Evolutionary conservation across 1,139 yeast species (phyloP).

Genomic region (Zygotorulaspora mrakii): DNA sequence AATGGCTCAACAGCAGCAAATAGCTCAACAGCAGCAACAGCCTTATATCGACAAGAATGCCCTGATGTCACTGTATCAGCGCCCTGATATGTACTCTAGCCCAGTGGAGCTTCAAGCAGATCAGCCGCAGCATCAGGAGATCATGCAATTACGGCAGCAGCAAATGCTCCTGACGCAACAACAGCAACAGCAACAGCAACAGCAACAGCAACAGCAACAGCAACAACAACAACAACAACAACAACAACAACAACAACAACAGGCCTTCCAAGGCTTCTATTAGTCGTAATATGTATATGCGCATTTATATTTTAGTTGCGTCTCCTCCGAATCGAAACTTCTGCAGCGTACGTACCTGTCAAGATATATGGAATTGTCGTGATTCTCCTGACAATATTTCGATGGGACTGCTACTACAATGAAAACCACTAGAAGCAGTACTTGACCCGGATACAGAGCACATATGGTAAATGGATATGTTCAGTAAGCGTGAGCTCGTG

Average conservation of each 20-base stretch:
- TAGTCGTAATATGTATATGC: conserved; percentile 5
- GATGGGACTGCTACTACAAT: too few relatives aligned
- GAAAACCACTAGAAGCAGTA: too few relatives aligned
- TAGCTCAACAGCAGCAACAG: conserved; percentile 16
- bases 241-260: conserved; percentile 14
- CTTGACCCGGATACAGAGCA: too few relatives aligned
- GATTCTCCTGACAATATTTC: too few relatives aligned
- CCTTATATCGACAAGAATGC: conserved; percentile 26
- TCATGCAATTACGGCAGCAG: conserved; percentile 32
- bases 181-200: conserved; percentile 19
- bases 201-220: conserved; percentile 28
- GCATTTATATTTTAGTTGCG: not conserved
- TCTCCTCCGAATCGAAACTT: not conserved
- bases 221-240: conserved; percentile 25
- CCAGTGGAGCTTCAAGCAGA: conserved; percentile 32
- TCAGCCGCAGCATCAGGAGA: conserved; percentile 42
- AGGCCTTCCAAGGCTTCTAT: conserved; percentile 16
- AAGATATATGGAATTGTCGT: too few relatives aligned
- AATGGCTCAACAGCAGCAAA: conserved; percentile 21
- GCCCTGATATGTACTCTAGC: conserved; percentile 33
- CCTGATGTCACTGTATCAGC: conserved; percentile 35
- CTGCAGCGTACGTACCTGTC: too few relatives aligned
- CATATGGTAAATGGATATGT: too few relatives aligned
- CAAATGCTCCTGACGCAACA: conserved; percentile 24
- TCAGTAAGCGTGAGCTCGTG: too few relatives aligned